A percentile compares a stretch with the other conserved stretches of the same genome.
phyloP scores from a whole-genome alignment of 2,329 filamentous ascomycete species.

The Ophiostoma populinum region DNA sequence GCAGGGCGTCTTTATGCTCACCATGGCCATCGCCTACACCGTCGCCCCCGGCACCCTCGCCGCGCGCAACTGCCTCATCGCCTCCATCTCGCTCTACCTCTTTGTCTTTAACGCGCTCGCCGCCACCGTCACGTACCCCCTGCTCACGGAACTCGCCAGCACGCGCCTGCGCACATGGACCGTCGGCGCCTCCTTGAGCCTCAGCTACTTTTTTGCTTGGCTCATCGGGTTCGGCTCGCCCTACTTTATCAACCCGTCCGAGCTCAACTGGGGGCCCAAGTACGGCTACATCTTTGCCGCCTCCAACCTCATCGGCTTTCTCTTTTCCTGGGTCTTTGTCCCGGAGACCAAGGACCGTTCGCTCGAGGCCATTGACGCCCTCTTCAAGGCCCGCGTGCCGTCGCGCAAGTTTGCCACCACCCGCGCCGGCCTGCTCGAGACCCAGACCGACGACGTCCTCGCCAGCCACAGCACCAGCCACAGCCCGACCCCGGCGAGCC shows the following conservation, averaged over 20 bases:
- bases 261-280: constrained; percentile 24
- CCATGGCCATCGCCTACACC: constrained; percentile 22
- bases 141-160: constrained; percentile 26
- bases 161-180: constrained; percentile 28
- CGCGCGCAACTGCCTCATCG: constrained; percentile 19
- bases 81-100: constrained; percentile 19
- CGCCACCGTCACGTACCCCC: constrained; percentile 23
- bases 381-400: constrained; percentile 15
- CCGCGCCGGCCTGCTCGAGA: no score
- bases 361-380: constrained; percentile 18
- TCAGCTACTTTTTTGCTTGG: constrained; percentile 24
- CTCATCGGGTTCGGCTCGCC: constrained; percentile 26
- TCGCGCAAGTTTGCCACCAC: constrained; percentile 15
- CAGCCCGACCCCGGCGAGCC: no score
- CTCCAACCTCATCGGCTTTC: constrained; percentile 15
- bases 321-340: constrained; percentile 18
- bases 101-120: constrained; percentile 23
- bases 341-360: constrained; percentile 18
- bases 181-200: constrained; percentile 29
- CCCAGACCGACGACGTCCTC: no score
- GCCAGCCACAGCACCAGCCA: no score
- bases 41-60: constrained; percentile 14
- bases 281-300: constrained; percentile 27
- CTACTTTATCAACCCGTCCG: constrained; percentile 27
- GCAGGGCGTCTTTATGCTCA: constrained; percentile 27